Percentiles rank a stretch among this genome's conserved stretches.
phyloP scores from a whole-genome alignment of 352 stramenopile species.

The Achlya hypogyna region DNA sequence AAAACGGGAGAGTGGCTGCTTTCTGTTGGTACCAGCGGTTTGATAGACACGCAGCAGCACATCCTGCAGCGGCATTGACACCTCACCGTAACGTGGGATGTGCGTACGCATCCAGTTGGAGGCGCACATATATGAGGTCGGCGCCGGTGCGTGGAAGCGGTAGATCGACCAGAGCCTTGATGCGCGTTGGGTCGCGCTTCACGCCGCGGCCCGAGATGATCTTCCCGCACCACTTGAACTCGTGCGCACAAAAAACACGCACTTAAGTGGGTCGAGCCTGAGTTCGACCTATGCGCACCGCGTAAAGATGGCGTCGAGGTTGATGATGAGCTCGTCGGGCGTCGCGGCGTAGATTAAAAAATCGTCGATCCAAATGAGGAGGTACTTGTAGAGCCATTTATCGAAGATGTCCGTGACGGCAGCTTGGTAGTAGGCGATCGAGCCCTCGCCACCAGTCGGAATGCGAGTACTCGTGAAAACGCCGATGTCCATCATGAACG shows the following conservation, averaged over 20 bases:
- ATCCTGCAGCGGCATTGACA: not conserved
- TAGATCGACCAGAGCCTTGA: slow-evolving; percentile 10
- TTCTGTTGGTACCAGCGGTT: not conserved
- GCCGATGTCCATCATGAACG: slow-evolving; percentile 17
- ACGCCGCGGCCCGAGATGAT: slow-evolving; percentile 11
- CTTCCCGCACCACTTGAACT: slow-evolving; percentile 18
- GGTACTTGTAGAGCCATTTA: not conserved
- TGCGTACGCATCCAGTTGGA: slow-evolving; percentile 17
- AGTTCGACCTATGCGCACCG: too few species aligned
- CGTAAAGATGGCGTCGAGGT: too few species aligned
- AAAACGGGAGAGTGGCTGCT: not conserved
- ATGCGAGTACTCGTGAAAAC: slow-evolving; percentile 15
- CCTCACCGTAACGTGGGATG: slow-evolving; percentile 11
- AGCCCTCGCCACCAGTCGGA: slow-evolving; percentile 6
- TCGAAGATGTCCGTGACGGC: not conserved
- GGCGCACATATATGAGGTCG: slow-evolving; percentile 15
- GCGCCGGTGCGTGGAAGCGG: not conserved
- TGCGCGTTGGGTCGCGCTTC: slow-evolving; percentile 17
- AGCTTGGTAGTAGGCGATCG: not conserved
- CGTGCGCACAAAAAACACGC: too few species aligned
- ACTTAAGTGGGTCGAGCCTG: too few species aligned
- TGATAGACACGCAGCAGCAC: slow-evolving; percentile 9
- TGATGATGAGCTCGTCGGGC: too few species aligned
- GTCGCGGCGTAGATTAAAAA: not conserved
- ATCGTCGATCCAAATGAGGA: slow-evolving; percentile 5